These are phyloP conservation scores for Dactylellina leptospora DNA, from an alignment of 2,329 filamentous ascomycete species.

Conservation along the genomic window DNA sequence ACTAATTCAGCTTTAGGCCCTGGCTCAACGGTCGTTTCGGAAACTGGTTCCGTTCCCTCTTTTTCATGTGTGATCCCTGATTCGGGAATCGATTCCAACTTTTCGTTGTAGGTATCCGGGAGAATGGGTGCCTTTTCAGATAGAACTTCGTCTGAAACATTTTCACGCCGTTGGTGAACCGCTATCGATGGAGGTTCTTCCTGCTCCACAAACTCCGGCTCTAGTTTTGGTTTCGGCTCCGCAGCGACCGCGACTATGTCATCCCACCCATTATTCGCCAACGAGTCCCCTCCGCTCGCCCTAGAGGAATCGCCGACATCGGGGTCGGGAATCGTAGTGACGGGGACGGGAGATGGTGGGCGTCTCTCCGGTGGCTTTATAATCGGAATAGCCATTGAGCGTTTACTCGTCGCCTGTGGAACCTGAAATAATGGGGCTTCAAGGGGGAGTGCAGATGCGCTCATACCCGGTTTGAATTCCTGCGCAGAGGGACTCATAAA, in stretches of 20 bases:
- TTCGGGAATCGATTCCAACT: neutral
- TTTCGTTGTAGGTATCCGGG: neutral
- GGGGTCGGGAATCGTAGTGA: neutral
- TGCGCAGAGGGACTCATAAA: constrained; percentile 30
- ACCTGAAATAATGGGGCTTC: constrained; percentile 23
- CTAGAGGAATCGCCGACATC: neutral
- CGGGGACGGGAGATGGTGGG: neutral
- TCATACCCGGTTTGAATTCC: constrained; percentile 23
- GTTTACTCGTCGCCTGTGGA: constrained; percentile 2
- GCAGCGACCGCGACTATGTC: neutral
- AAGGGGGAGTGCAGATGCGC: constrained; percentile 1
- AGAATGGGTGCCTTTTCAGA: neutral
- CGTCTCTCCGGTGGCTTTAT: constrained; percentile 30
- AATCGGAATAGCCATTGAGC: constrained; percentile 49
- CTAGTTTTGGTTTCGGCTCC: neutral
- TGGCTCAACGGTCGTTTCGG: constrained; percentile 17
- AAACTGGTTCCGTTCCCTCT: constrained; percentile 7
- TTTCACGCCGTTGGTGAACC: neutral
- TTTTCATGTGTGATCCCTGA: neutral
- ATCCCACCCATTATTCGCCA: constrained; percentile 1
- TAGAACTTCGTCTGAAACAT: neutral
- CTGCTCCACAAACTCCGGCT: no score
- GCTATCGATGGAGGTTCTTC: neutral
- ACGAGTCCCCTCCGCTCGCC: neutral
- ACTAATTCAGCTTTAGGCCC: constrained; percentile 1